Conservation (phyloP, 768 basidiomycete genomes). For the Tulasnella sp. region DNA sequence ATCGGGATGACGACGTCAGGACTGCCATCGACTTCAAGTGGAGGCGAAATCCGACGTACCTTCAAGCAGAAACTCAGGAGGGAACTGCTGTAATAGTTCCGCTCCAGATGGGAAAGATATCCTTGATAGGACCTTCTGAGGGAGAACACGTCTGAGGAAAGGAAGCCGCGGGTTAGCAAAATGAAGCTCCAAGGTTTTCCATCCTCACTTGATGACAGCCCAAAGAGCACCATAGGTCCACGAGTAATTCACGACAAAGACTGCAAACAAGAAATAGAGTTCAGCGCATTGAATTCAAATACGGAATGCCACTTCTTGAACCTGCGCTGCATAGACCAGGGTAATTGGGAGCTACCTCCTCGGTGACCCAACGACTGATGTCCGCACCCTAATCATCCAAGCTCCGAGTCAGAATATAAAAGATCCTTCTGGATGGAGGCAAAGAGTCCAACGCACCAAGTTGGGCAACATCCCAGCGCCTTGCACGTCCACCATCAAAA, state of each 20-base stretch:
- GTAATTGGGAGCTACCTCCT: slow-evolving; percentile 17
- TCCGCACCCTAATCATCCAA: slow-evolving; percentile 10
- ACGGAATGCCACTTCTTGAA: not conserved
- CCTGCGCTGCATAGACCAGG: slow-evolving; percentile 20
- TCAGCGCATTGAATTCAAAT: not conserved
- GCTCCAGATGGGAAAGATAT: slow-evolving; percentile 16
- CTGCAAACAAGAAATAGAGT: not conserved
- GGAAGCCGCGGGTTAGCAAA: not conserved
- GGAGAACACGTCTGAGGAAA: slow-evolving; percentile 13
- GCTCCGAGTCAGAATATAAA: not conserved
- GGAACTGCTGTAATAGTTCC: slow-evolving; percentile 12
- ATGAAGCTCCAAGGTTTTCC: not conserved
- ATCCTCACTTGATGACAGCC: slow-evolving; percentile 18
- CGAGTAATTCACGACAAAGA: slow-evolving; percentile 22
- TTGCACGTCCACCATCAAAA: slow-evolving; percentile 21
- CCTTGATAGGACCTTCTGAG: slow-evolving; percentile 12
- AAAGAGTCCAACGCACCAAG: not conserved
- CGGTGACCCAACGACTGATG: slow-evolving; percentile 15
- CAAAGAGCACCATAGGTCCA: slow-evolving; percentile 21
- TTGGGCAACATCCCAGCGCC: slow-evolving; percentile 13
- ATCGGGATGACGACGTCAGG: not conserved
- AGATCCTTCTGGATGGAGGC: not conserved
- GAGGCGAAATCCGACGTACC: not conserved
- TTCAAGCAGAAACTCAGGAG: slow-evolving; percentile 17
- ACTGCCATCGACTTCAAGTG: not conserved